A percentile compares a stretch with the other conserved stretches of the same genome.
These are phyloP conservation scores for Lagerstroemia speciosa DNA, from an alignment of 345 rosid species.

Conservation along the genomic window DNA sequence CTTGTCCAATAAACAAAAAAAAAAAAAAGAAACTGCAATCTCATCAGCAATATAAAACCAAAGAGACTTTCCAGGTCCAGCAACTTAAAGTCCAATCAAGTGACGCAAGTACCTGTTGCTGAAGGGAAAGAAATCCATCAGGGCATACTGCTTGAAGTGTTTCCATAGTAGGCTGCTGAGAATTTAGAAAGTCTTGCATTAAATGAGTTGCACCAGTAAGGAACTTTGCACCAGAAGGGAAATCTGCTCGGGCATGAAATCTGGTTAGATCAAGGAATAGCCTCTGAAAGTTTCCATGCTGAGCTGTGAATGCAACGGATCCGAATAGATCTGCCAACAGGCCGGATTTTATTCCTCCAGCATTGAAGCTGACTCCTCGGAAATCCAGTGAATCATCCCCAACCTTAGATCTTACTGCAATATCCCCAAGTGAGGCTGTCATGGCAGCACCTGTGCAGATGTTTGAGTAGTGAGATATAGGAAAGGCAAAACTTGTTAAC, in stretches of 20 bases:
- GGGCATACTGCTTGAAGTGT: slow-evolving; percentile 61
- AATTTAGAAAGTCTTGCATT: slow-evolving; percentile 53
- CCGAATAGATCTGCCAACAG: slow-evolving; percentile 64
- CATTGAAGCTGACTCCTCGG: slow-evolving; percentile 36
- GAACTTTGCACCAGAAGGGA: slow-evolving; percentile 69
- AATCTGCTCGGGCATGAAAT: slow-evolving; percentile 56
- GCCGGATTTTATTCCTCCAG: slow-evolving; percentile 49
- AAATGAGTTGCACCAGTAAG: slow-evolving; percentile 47
- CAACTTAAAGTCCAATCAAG: neutral
- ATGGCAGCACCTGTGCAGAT: slow-evolving; percentile 47
- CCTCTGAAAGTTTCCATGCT: slow-evolving; percentile 76
- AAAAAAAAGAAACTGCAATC: neutral
- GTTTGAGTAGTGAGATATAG: neutral
- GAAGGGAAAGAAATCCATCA: slow-evolving; percentile 53
- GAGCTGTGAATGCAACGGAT: slow-evolving; percentile 67
- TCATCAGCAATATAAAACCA: neutral
- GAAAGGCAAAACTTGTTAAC: neutral
- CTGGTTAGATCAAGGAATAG: slow-evolving; percentile 71
- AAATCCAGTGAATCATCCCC: slow-evolving; percentile 12
- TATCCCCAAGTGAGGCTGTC: slow-evolving; percentile 58
- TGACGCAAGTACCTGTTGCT: slow-evolving; percentile 67
- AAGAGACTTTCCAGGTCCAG: neutral
- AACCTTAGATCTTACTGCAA: slow-evolving; percentile 1
- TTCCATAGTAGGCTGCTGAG: slow-evolving; percentile 47
- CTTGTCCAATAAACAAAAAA: neutral